Evolutionary conservation across 208 protist species (phyloP), one percentile per base, ranked within the genome.

Genomic region (Strigomonas culicis): DNA sequence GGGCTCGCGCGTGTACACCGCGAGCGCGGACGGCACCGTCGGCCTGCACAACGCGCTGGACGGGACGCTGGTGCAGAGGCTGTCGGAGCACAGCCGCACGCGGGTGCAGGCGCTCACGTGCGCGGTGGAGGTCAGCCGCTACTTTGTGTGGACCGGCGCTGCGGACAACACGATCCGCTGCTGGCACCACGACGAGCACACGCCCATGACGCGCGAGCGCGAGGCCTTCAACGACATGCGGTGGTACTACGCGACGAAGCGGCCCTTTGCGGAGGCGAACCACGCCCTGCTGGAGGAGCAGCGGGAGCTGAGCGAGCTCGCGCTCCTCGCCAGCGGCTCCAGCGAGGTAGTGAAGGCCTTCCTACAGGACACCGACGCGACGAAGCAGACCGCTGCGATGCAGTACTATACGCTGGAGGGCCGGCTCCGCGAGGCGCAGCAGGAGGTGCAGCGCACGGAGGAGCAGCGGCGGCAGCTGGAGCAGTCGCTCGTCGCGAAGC

Each of bases 111-210:
- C 70, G 11, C 51, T 94, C 27, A 58, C 74, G 21, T 89, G 83
- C 39, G 74, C 77, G 19, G 79, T 80, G 28, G 81, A 92, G 61
- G 76, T 87, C 21, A 65, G 86, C 66, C 84, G 88, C 27, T 85
- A 89, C 71, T 84, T 74, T 62, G 61, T 92, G 50, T 94, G 88
- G 88, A 87, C 80, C 0, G 77, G 75, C 6, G 59, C 70, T 19
- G 77, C 79, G 4, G 84, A 93, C 65, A 85, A 86, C 59, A 79
- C 72, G 17, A 75, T 95, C 32, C 80, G 79, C 17, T 93, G 86
- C 67, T 92, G 86, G 86, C 90, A 93, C 74, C 84, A 95, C 70
- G 90, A 95, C 61, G 90, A 95, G 57, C 74, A 90, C 59, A 50
- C 79, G 24, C 64, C 82, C 32, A 86, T 88, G 80, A 87, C 70